Evolutionary conservation across 352 stramenopile species (phyloP).

Genomic region (Phytopythium ostracodes): DNA sequence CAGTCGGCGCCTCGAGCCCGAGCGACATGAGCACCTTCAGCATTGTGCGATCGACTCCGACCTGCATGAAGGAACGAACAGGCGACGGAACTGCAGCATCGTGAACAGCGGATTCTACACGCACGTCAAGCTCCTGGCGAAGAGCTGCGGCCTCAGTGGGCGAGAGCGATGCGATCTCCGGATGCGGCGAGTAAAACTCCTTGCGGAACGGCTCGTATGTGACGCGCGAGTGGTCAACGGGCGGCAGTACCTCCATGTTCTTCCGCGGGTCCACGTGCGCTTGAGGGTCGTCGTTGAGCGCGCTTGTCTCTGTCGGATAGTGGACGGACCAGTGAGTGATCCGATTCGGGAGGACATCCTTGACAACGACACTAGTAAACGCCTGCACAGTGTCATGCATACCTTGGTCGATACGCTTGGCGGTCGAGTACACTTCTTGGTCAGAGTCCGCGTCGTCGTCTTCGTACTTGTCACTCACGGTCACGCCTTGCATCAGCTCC

Average conservation of each 20-base stretch:
- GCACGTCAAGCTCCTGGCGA: conserved; percentile 42
- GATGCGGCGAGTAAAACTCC: conserved; percentile 59
- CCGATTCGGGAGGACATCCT: neutral
- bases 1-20: conserved; percentile 65
- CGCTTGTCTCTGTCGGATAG: neutral
- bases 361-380: neutral
- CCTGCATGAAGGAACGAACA: conserved; percentile 75
- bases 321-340: neutral
- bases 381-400: neutral
- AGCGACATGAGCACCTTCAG: conserved; percentile 67
- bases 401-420: conserved; percentile 40
- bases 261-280: conserved; percentile 31
- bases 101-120: conserved; percentile 32
- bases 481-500: neutral
- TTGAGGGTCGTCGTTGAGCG: conserved; percentile 8
- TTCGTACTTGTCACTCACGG: neutral
- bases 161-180: conserved; percentile 32
- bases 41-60: conserved; percentile 64
- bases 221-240: conserved; percentile 64
- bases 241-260: conserved; percentile 73
- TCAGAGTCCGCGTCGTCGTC: conserved; percentile 42
- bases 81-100: conserved; percentile 31
- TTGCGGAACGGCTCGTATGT: conserved; percentile 84
- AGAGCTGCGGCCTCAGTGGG: conserved; percentile 33
- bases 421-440: conserved; percentile 71